Percentiles rank a stretch among this genome's conserved stretches.
These are phyloP conservation scores for Ophiostoma perfectum DNA, from an alignment of 2,329 filamentous ascomycete species.

Conservation along the genomic window DNA sequence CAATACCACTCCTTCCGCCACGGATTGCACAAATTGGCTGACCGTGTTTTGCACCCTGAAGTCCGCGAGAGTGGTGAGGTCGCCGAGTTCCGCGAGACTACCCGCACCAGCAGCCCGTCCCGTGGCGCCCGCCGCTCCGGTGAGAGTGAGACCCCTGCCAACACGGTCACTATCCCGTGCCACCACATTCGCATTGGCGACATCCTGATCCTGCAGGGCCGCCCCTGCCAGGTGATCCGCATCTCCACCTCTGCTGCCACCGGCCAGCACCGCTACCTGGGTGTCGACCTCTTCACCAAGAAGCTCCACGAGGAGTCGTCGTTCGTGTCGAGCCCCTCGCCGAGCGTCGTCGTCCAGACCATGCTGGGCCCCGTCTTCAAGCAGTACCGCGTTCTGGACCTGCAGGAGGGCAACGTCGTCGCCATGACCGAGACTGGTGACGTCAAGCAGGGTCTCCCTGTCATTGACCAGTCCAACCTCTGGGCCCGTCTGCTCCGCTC, in stretches of 20 bases:
- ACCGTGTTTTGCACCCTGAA: conserved; percentile 48
- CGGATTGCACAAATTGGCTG: conserved; percentile 52
- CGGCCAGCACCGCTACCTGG: conserved; percentile 98
- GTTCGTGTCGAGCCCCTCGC: conserved; percentile 94
- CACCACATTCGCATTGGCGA: conserved; percentile 99
- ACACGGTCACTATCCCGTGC: conserved; percentile 97
- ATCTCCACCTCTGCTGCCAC: conserved; percentile 98
- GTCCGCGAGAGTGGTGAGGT: conserved; percentile 47
- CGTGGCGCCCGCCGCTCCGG: conserved; percentile 29
- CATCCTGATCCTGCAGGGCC: conserved; percentile 97
- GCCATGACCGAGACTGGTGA: conserved; percentile 99
- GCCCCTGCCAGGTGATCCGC: conserved; percentile 99
- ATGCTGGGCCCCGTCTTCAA: conserved; percentile 99
- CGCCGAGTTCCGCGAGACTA: conserved; percentile 43
- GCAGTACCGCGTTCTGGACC: conserved; percentile 99
- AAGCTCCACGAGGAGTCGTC: conserved; percentile 98
- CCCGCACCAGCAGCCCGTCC: conserved; percentile 29
- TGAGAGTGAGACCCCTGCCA: conserved; percentile 45
- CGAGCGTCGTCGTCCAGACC: conserved; percentile 96
- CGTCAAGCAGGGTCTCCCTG: conserved; percentile 90
- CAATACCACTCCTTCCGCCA: conserved; percentile 56
- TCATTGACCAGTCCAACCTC: conserved; percentile 92
- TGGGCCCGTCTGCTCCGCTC: conserved; percentile 72
- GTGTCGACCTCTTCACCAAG: conserved; percentile 99
- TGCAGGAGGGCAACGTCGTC: conserved; percentile 76